Base-by-base conservation (phyloP, 176 grass and related monocot species). In the Bolboschoenus planiculmis region DNA sequence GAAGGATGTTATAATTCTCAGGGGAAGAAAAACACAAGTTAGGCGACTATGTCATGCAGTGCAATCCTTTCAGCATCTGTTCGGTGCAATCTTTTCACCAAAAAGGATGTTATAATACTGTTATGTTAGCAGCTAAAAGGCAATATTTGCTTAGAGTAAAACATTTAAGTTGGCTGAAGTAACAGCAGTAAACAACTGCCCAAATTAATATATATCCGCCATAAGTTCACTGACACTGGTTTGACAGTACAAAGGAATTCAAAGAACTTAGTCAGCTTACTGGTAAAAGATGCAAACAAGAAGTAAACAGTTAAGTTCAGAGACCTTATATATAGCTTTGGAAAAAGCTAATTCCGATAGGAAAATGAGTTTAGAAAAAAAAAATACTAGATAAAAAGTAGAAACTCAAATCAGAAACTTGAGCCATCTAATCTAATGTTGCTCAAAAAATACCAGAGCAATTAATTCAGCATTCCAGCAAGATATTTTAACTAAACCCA, bases 361-460 rank as follows among this genome's bases (percentile, higher is more conserved):
- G 27, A 40, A 35, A 43, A 61, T 30, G 10, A 39, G 7, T 66
- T 24, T 5, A 26, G 56, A 29, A 33, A 7, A 50, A 8, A 37
- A 80, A 2, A 26, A 59, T 27, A 80, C 11, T 39, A 24, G 2
- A 60, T 14, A 59, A 60, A 80, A 80, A 13, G 11, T 43, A 56
- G 36, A 40, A 33, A 48, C 58, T 66, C 80, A 63, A 81, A 33
- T 58, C 39, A 82, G 58, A 30, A 63, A 47, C 20, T 81, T 82
- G 56, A 82, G 56, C 37, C 27, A 7, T 33, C 23, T 63, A 82
- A 82, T 31, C 36, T 66, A 82, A 42, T 24, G 2, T 66, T 63
- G 80, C 80, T 66, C 56, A 51, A 23, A 65, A 82, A 66, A 82
- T 82, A 34, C 10, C n/a, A 82, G 57, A 82, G 80, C 58, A 59